Base-by-base conservation (phyloP, 106 monocot genomes). In the Allium cepa region DNA sequence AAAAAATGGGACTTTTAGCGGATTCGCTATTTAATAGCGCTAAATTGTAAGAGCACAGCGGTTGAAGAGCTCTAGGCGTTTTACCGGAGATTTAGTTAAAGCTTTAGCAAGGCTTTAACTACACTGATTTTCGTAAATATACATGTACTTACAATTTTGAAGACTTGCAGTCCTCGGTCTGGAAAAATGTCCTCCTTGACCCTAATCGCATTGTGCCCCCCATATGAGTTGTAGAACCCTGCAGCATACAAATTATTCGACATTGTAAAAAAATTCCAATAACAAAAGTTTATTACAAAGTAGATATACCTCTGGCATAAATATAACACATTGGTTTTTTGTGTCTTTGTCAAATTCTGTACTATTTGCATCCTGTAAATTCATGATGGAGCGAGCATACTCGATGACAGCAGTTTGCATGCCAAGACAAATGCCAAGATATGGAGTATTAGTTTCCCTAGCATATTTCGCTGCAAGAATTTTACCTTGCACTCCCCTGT, bases 181-280 rank as follows among this genome's bases (percentile, higher is more conserved):
- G 72, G 28, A 90, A 90, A 71, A 72, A 79, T 46, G 92, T 92
- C 53, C 89, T 86, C 57, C 97, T 80, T 15, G 87, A 99, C 55
- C 97, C 97, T 77, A 99, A 87, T 56, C 97, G 76, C 97, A 99
- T 99, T 12, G 97, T 99, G 22, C 79, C 92, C 17, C 97, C 97
- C 97, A 92, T 99, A 59, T 92, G 97, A n/a, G 97, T 99, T 83
- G 79, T 99, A 26, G 97, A 99, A 62, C 92, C 97, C 97, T 97
- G 53, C 50, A 79, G 62, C 50, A 51, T 26, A 12, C 50, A 67
- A 52, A 49, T 55, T 55, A 55, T 12, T 55, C 53, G 5, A 36
- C 36, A 36, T 1, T 36, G 5, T 36, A 5, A 36, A 36, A 36
- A 2, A 1, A 1, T 36, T 36, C 36, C 36, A 1, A 36, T 36